A percentile compares a stretch with the other conserved stretches of the same genome.
Evolutionary conservation across 768 basidiomycete genomes (phyloP).

Genomic region (Mycena vitilis): DNA sequence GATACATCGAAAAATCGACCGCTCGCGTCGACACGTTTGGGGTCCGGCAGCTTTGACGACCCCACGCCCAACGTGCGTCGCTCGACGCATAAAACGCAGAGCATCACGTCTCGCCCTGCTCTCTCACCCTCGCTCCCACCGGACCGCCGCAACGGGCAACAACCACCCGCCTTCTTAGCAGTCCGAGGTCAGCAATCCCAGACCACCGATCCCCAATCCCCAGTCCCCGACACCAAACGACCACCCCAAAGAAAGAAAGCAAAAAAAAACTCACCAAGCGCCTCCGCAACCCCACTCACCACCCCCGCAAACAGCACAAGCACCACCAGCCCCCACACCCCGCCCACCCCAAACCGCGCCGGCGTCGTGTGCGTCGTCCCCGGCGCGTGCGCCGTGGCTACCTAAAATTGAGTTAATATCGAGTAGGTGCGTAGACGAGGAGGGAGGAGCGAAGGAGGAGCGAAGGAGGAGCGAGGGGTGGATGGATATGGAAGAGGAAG

Average conservation of each 20-base stretch:
- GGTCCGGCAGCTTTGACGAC: too few relatives aligned
- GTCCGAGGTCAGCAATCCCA: too few relatives aligned
- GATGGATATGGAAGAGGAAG: not conserved
- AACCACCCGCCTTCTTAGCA: too few relatives aligned
- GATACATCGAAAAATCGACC: too few relatives aligned
- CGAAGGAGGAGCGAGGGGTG: not conserved
- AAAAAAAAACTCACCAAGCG: slow-evolving; percentile 71
- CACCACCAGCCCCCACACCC: slow-evolving; percentile 64
- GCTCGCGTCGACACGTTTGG: too few relatives aligned
- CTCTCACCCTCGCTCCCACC: too few relatives aligned
- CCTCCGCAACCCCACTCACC: slow-evolving; percentile 89
- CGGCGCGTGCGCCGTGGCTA: not conserved
- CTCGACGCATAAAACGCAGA: too few relatives aligned
- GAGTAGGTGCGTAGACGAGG: not conserved
- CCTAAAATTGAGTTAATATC: not conserved
- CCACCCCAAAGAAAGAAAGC: slow-evolving; percentile 12
- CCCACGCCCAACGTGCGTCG: too few relatives aligned
- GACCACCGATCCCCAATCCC: not conserved
- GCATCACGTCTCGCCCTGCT: too few relatives aligned
- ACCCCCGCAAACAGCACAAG: slow-evolving; percentile 77
- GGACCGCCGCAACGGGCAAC: too few relatives aligned
- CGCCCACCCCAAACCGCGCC: slow-evolving; percentile 41
- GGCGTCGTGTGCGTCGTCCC: slow-evolving; percentile 34
- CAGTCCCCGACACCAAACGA: not conserved
- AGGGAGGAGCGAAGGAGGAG: not conserved